Evolutionary conservation across 202 grass and related monocot species (phyloP).

Genomic region (Saccharum hybrid): DNA sequence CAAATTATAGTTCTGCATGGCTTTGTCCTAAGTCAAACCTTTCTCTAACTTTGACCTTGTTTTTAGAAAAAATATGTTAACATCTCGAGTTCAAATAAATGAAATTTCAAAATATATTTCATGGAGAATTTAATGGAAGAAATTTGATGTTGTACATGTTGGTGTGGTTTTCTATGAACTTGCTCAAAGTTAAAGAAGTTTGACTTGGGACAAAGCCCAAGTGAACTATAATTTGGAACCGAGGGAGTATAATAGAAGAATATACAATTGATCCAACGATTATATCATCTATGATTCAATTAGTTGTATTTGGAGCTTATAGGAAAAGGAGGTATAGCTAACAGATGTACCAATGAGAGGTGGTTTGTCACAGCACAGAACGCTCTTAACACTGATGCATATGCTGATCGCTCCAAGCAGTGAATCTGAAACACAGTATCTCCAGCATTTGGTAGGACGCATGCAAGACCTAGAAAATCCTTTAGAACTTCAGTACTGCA

Average conservation of each 20-base stretch:
- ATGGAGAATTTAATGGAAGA: background rate
- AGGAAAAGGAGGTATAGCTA: background rate
- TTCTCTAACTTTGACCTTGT: background rate
- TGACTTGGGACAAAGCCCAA: background rate
- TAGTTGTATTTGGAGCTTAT: background rate
- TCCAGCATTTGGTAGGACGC: constrained; percentile 38
- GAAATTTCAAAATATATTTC: background rate
- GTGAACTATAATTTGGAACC: background rate
- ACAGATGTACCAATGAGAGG: constrained; percentile 62
- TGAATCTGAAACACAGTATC: constrained; percentile 61
- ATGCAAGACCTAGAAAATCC: constrained; percentile 28
- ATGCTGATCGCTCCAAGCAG: constrained; percentile 59
- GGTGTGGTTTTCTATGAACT: background rate
- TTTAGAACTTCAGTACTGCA: constrained; percentile 5
- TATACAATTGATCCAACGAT: constrained; percentile 17
- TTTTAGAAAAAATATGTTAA: background rate
- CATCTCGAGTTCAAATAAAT: background rate
- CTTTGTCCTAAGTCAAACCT: background rate
- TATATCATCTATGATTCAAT: constrained; percentile 18
- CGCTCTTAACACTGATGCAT: constrained; percentile 53
- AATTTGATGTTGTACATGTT: background rate
- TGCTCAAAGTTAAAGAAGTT: background rate
- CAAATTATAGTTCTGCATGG: background rate
- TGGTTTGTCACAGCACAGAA: constrained; percentile 59
- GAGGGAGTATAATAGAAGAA: background rate